These are phyloP conservation scores for Rhododendron molle DNA, from an alignment of 148 eudicot species.

Conservation along the genomic window DNA sequence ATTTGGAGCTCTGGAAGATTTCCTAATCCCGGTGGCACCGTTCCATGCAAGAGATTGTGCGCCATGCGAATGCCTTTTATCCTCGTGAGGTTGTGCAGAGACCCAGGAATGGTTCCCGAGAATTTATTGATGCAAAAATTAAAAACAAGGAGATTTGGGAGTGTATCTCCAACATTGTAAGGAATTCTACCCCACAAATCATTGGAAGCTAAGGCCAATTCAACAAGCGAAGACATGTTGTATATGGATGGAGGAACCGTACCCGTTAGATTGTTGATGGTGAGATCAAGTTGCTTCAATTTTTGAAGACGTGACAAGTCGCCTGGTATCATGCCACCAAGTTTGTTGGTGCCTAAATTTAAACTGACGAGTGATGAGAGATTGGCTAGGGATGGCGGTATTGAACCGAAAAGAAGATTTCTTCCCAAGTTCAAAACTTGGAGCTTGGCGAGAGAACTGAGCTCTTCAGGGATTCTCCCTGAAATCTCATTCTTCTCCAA, in stretches of 20 bases:
- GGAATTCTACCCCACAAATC: conserved; percentile 31
- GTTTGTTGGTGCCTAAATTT: conserved; percentile 26
- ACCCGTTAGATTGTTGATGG: conserved; percentile 31
- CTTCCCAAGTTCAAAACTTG: conserved; percentile 22
- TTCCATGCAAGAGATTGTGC: conserved; percentile 30
- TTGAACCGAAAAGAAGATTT: conserved; percentile 20
- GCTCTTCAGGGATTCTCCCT: conserved; percentile 23
- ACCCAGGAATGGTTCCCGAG: conserved; percentile 33
- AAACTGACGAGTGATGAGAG: conserved; percentile 20
- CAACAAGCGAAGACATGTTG: conserved; percentile 32
- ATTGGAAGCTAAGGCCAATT: conserved; percentile 35
- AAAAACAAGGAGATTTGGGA: conserved; percentile 34
- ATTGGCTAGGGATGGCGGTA: conserved; percentile 30
- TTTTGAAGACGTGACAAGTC: conserved; percentile 19
- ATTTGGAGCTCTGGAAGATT: conserved; percentile 29
- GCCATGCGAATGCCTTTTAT: conserved; percentile 30
- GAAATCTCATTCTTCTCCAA: conserved; percentile 22
- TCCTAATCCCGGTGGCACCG: conserved; percentile 35
- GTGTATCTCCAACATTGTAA: conserved; percentile 25
- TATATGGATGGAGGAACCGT: conserved; percentile 27
- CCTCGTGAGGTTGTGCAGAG: conserved; percentile 33
- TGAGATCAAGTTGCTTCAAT: conserved; percentile 26
- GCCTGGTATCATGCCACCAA: conserved; percentile 26
- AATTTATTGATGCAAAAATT: conserved; percentile 35
- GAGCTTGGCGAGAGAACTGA: conserved; percentile 21